These are phyloP conservation scores for Luffa acutangula DNA, from an alignment of 306 rosid species.

Conservation along the genomic window DNA sequence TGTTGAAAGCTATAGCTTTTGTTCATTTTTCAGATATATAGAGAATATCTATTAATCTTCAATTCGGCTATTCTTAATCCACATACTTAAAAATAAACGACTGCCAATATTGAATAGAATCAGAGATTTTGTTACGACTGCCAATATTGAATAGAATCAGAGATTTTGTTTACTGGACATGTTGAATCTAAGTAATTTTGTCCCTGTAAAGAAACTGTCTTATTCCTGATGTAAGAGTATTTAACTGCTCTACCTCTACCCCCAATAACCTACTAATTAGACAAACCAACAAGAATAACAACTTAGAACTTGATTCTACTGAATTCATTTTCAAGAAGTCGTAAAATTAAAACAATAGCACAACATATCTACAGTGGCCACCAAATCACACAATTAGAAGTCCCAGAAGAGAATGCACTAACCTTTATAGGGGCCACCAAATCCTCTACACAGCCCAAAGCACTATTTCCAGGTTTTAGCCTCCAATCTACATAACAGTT, in stretches of 20 bases:
- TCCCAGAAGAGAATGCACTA: neutral
- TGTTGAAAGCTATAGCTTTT: too few species aligned
- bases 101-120: neutral
- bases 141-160: neutral
- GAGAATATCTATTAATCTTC: neutral
- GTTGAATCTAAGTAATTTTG: neutral
- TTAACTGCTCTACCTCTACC: neutral
- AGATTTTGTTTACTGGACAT: neutral
- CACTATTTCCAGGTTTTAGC: neutral
- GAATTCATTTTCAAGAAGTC: too few species aligned
- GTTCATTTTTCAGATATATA: too few species aligned
- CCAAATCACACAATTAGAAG: neutral
- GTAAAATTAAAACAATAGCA: too few species aligned
- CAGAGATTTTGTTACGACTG: neutral
- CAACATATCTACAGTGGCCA: too few species aligned
- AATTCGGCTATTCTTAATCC: neutral
- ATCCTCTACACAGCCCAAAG: neutral
- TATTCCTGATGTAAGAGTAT: neutral
- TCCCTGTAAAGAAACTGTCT: neutral
- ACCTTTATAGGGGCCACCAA: neutral
- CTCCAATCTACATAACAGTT: neutral
- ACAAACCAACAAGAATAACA: neutral
- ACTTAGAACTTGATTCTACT: neutral
- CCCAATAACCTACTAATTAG: neutral
- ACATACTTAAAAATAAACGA: neutral